Percentiles rank a stretch among this genome's conserved stretches.
These are phyloP conservation scores for Schwanniomyces occidentalis DNA, from an alignment of 805 yeast species.

Conservation along the genomic window DNA sequence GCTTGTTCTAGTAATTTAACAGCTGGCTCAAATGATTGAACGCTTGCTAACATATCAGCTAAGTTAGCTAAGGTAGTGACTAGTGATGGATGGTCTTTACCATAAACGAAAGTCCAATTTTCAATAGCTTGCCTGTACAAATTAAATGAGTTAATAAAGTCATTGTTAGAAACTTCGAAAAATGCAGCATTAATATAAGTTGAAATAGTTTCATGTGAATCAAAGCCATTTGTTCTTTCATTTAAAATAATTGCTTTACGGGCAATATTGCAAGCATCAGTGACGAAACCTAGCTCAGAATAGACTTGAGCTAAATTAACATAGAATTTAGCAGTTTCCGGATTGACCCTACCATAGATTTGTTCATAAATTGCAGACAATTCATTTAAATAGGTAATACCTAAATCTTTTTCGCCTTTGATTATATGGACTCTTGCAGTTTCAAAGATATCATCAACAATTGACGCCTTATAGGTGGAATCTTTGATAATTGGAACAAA, in stretches of 20 bases:
- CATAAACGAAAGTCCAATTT: constrained; percentile 59
- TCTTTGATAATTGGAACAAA: constrained; percentile 78
- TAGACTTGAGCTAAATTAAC: constrained; percentile 65
- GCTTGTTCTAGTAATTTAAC: constrained; percentile 54
- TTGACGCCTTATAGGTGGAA: constrained; percentile 61
- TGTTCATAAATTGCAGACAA: constrained; percentile 76
- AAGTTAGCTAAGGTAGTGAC: constrained; percentile 63
- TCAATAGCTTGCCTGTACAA: constrained; percentile 60
- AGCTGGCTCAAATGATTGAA: constrained; percentile 45
- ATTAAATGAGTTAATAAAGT: constrained; percentile 60
- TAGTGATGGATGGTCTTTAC: constrained; percentile 67
- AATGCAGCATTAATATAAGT: constrained; percentile 73
- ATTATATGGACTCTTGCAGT: constrained; percentile 51
- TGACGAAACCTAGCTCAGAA: constrained; percentile 54
- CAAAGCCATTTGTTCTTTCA: constrained; percentile 82
- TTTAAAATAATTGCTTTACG: constrained; percentile 70
- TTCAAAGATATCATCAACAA: constrained; percentile 75
- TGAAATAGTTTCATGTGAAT: constrained; percentile 72
- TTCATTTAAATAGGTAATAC: constrained; percentile 65
- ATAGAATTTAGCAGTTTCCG: constrained; percentile 73
- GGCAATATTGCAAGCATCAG: constrained; percentile 62
- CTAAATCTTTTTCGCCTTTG: constrained; percentile 50
- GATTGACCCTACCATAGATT: constrained; percentile 77
- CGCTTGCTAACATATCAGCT: constrained; percentile 57
- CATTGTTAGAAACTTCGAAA: constrained; percentile 62